Evolutionary conservation across 331 rosid species (phyloP).

Genomic region (Rhamnella rubrinervis): DNA sequence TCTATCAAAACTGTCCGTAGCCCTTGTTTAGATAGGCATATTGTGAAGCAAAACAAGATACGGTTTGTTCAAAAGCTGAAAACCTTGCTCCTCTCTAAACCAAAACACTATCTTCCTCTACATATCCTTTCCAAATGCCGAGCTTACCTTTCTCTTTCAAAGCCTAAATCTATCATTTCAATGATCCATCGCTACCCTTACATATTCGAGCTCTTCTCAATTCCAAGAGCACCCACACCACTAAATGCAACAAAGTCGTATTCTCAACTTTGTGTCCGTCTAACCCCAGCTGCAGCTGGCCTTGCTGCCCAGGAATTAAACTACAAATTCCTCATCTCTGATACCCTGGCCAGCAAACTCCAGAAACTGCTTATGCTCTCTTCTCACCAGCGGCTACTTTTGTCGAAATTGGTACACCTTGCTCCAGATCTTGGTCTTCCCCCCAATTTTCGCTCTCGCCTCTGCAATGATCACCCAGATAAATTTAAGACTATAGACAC

Average conservation of each 20-base stretch:
- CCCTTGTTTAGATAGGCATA: slow-evolving; percentile 62
- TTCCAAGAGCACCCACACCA: slow-evolving; percentile 67
- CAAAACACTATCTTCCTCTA: slow-evolving; percentile 74
- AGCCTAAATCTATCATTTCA: slow-evolving; percentile 63
- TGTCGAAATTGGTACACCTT: slow-evolving; percentile 83
- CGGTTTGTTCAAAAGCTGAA: slow-evolving; percentile 82
- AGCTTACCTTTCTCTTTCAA: slow-evolving; percentile 58
- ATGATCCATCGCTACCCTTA: slow-evolving; percentile 89
- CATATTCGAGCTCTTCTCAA: slow-evolving; percentile 61
- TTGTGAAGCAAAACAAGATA: slow-evolving; percentile 58
- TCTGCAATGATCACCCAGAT: slow-evolving; percentile 78
- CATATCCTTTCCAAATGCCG: slow-evolving; percentile 76
- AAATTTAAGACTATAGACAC: slow-evolving; percentile 78
- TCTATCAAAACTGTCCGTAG: slow-evolving; percentile 68
- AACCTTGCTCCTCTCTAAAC: slow-evolving; percentile 82
- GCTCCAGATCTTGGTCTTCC: slow-evolving; percentile 92
- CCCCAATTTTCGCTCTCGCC: slow-evolving; percentile 75
- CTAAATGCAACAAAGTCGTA: slow-evolving; percentile 65
- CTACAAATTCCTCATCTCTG: slow-evolving; percentile 50
- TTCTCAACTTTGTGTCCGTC: slow-evolving; percentile 82
- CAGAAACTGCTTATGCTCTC: slow-evolving; percentile 92
- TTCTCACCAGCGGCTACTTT: slow-evolving; percentile 59
- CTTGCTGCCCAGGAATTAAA: slow-evolving; percentile 65
- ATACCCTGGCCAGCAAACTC: slow-evolving; percentile 66
- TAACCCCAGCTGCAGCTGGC: slow-evolving; percentile 86